These are phyloP conservation scores for Acanthamoeba polyphaga DNA, from an alignment of 208 protist genomes.

Conservation along the genomic window DNA sequence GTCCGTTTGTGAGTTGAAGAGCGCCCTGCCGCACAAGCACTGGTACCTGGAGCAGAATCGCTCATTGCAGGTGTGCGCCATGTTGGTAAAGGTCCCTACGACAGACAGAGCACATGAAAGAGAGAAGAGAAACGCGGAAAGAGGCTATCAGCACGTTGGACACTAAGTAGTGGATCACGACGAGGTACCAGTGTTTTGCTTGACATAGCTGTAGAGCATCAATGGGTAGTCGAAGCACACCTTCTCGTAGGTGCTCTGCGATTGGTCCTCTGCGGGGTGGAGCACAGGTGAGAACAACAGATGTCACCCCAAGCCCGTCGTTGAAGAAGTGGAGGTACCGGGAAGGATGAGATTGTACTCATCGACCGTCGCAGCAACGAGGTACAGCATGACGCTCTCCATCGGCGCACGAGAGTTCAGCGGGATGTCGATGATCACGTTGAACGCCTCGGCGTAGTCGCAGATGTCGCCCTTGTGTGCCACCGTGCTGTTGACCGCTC, in stretches of 20 bases:
- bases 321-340: not conserved
- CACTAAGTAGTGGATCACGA: not conserved
- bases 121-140: not conserved
- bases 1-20: constrained; percentile 33
- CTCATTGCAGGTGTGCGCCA: constrained; percentile 65
- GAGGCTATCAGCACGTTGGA: too few species aligned
- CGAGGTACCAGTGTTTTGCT: not conserved
- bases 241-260: constrained; percentile 60
- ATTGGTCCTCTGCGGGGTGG: constrained; percentile 2
- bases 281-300: too few species aligned
- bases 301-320: too few species aligned
- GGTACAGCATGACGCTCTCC: constrained; percentile 34
- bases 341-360: constrained; percentile 36
- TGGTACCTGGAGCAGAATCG: constrained; percentile 22
- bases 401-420: not conserved
- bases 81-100: not conserved
- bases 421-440: not conserved
- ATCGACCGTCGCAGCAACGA: not conserved
- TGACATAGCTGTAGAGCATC: constrained; percentile 63
- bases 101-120: not conserved
- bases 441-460: not conserved
- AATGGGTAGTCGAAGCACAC: constrained; percentile 65
- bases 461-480: not conserved
- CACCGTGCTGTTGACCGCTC: not conserved
- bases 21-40: constrained; percentile 30